Conservation (phyloP, 495 filamentous ascomycete species). For the Aspergillus taichungensis region DNA sequence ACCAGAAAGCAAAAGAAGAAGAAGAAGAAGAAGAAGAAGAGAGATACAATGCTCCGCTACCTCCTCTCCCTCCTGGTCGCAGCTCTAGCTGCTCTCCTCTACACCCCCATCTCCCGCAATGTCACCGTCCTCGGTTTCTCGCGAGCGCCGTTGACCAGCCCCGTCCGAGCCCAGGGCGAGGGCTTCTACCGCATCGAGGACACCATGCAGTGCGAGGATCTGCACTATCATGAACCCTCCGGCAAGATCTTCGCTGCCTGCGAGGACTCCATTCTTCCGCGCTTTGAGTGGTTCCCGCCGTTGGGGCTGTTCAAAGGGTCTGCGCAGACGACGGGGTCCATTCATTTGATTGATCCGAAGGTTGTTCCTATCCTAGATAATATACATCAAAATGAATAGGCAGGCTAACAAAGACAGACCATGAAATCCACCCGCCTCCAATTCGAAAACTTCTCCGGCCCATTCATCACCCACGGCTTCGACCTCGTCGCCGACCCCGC, state of each 20-base stretch:
- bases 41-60: not conserved
- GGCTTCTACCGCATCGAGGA: constrained; percentile 38
- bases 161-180: constrained; percentile 24
- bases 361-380: no score
- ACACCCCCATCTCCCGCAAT: constrained; percentile 19
- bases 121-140: constrained; percentile 23
- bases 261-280: constrained; percentile 33
- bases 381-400: no score
- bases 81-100: constrained; percentile 23
- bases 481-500: constrained; percentile 43
- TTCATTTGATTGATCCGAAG: constrained; percentile 49
- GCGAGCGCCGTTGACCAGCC: constrained; percentile 13
- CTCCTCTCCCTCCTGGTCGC: constrained; percentile 27
- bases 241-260: constrained; percentile 49
- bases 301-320: constrained; percentile 32
- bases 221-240: constrained; percentile 45
- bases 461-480: constrained; percentile 54
- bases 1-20: no score
- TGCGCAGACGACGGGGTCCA: constrained; percentile 31
- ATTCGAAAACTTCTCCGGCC: constrained; percentile 42
- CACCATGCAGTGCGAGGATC: constrained; percentile 50
- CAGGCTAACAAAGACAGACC: no score
- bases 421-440: constrained; percentile 37
- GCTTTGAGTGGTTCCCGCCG: constrained; percentile 50
- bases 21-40: no score